Conservation (phyloP, 345 rosid species). For the Sisymbrium altissimum region DNA sequence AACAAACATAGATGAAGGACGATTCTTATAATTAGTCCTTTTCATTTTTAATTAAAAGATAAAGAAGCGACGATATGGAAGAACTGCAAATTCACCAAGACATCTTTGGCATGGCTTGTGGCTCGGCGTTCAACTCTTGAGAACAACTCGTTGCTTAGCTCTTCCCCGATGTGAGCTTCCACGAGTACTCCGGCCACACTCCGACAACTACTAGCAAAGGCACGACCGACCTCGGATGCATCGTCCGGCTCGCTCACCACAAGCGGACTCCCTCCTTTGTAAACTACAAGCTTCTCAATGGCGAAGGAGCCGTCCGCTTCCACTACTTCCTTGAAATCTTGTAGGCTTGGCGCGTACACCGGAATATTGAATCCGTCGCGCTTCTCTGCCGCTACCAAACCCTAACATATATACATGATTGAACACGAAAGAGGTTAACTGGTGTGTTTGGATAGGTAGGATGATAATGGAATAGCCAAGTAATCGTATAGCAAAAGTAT, state of each 20-base stretch:
- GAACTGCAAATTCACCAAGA: conserved; percentile 74
- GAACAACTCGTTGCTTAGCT: conserved; percentile 71
- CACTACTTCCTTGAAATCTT: conserved; percentile 82
- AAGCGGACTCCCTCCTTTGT: conserved; percentile 94
- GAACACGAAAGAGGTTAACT: neutral
- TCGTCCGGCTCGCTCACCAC: conserved; percentile 78
- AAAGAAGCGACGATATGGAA: conserved; percentile 86
- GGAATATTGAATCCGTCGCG: conserved; percentile 90
- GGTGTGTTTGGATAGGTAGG: neutral
- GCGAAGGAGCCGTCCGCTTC: conserved; percentile 68
- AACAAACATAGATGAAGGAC: conserved; percentile 4
- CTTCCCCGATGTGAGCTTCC: conserved; percentile 86
- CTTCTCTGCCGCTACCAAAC: conserved; percentile 61
- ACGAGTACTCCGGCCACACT: conserved; percentile 87
- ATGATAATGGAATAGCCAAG: neutral
- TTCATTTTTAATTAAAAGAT: conserved; percentile 39
- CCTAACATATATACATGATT: conserved; percentile 31
- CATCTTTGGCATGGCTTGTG: conserved; percentile 62
- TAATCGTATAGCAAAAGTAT: neutral
- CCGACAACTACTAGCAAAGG: conserved; percentile 68
- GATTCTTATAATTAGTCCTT: neutral
- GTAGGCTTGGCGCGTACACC: conserved; percentile 83
- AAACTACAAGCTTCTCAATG: conserved; percentile 70
- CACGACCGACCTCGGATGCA: conserved; percentile 66
- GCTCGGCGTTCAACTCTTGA: conserved; percentile 59